A percentile compares a stretch with the other conserved stretches of the same genome.
These are phyloP conservation scores for Trichoderma gracile DNA, from an alignment of 2,329 filamentous ascomycete genomes.

Conservation along the genomic window DNA sequence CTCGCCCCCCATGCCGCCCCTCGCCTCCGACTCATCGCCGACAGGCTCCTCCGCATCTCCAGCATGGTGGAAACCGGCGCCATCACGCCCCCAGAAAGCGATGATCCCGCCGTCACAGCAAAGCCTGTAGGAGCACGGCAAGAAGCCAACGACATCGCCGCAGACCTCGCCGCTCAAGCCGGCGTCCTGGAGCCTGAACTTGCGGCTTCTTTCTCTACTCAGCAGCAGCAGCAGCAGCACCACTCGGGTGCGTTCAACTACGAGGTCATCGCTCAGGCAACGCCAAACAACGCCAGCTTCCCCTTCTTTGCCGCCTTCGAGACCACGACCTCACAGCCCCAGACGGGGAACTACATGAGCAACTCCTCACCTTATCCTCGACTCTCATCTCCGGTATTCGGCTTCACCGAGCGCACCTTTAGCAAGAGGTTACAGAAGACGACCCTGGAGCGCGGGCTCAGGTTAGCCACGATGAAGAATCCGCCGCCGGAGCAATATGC, in stretches of 20 bases:
- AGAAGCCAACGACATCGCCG: slow-evolving; percentile 18
- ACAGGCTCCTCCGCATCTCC: slow-evolving; percentile 58
- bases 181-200: slow-evolving; percentile 9
- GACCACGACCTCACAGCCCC: slow-evolving; percentile 26
- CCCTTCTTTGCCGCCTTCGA: slow-evolving; percentile 41
- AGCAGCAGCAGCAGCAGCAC: slow-evolving; percentile 7
- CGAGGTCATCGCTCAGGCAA: slow-evolving; percentile 54
- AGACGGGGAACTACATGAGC: slow-evolving; percentile 19
- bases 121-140: slow-evolving; percentile 16
- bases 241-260: slow-evolving; percentile 36
- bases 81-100: slow-evolving; percentile 26
- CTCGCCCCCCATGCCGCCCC: slow-evolving; percentile 57
- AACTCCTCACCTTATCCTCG: slow-evolving; percentile 37
- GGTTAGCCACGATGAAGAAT: slow-evolving; percentile 53
- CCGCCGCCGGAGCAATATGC: slow-evolving; percentile 51
- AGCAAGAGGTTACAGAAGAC: slow-evolving; percentile 68
- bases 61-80: slow-evolving; percentile 46
- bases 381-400: slow-evolving; percentile 56
- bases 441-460: slow-evolving; percentile 62
- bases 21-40: slow-evolving; percentile 57
- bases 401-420: slow-evolving; percentile 66
- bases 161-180: background rate
- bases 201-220: slow-evolving; percentile 9
- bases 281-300: slow-evolving; percentile 56
- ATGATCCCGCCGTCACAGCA: slow-evolving; percentile 12